Percentiles rank a stretch among this genome's conserved stretches.
Conservation (phyloP, 768 basidiomycete genomes). For the Hericium rajendrae region DNA sequence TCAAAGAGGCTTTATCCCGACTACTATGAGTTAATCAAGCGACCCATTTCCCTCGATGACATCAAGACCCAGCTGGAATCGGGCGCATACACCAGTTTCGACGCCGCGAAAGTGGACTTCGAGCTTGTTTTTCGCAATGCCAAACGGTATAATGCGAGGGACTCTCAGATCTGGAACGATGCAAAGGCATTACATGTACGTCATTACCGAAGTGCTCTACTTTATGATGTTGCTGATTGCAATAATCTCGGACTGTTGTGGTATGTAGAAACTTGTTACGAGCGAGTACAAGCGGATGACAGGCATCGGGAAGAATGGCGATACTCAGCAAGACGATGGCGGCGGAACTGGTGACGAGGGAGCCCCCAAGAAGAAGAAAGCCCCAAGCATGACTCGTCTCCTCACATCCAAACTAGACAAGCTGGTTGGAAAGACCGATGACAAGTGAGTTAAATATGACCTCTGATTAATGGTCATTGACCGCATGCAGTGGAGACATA, state of each 20-base stretch:
- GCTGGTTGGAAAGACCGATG: constrained; percentile 61
- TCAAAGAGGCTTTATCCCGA: constrained; percentile 71
- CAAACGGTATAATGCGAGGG: constrained; percentile 73
- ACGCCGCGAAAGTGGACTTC: constrained; percentile 60
- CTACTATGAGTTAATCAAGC: constrained; percentile 73
- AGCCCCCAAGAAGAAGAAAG: constrained; percentile 42
- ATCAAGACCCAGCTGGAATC: constrained; percentile 73
- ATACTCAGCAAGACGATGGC: constrained; percentile 24
- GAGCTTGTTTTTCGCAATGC: constrained; percentile 76
- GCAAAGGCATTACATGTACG: constrained; percentile 75
- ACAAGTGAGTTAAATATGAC: constrained; percentile 39
- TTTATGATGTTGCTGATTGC: neutral
- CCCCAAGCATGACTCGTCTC: constrained; percentile 53
- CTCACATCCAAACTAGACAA: constrained; percentile 66
- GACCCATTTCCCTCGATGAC: constrained; percentile 81
- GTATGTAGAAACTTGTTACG: constrained; percentile 34
- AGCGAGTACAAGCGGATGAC: constrained; percentile 39
- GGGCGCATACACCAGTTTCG: constrained; percentile 49
- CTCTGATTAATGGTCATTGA: neutral
- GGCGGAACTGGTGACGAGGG: constrained; percentile 36
- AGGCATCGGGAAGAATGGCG: constrained; percentile 32
- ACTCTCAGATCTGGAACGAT: constrained; percentile 70
- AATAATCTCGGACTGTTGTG: neutral
- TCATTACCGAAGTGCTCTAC: constrained; percentile 5
- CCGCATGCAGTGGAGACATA: constrained; percentile 45